Evolutionary conservation across 2,329 filamentous ascomycete genomes (phyloP).

Genomic region (Aureobasidium musti): DNA sequence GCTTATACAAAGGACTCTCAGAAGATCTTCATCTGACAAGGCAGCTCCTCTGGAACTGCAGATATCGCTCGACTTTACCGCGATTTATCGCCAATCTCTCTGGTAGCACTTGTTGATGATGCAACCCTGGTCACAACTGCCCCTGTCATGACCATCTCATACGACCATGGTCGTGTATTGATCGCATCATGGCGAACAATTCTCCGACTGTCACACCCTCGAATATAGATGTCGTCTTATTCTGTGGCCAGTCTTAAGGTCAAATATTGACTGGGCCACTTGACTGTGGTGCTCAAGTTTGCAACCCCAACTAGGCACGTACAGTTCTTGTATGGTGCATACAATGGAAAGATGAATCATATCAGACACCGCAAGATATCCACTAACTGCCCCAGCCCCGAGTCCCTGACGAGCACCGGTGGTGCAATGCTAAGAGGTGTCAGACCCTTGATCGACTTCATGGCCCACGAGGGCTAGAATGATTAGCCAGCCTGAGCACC

Average conservation of each 20-base stretch:
- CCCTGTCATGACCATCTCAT: too few relatives aligned
- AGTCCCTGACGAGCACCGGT: not conserved
- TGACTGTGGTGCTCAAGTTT: too few relatives aligned
- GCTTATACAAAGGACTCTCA: too few relatives aligned
- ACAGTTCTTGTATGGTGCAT: not conserved
- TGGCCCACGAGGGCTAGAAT: not conserved
- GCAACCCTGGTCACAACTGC: not conserved
- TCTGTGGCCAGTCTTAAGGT: too few relatives aligned
- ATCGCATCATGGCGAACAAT: too few relatives aligned
- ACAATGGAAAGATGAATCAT: not conserved
- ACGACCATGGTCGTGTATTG: too few relatives aligned
- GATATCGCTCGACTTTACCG: too few relatives aligned
- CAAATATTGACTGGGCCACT: too few relatives aligned
- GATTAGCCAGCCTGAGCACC: not conserved
- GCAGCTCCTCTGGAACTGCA: not conserved
- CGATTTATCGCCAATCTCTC: too few relatives aligned
- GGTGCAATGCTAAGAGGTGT: not conserved
- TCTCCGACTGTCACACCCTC: too few relatives aligned
- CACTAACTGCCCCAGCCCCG: conserved; percentile 7
- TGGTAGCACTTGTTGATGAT: not conserved
- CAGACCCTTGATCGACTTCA: conserved; percentile 11
- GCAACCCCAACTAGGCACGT: not conserved
- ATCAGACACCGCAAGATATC: not conserved
- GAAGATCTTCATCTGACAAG: too few relatives aligned
- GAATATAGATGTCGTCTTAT: too few relatives aligned